Percentiles rank a stretch among this genome's conserved stretches.
Conservation (phyloP, 2,329 filamentous ascomycete genomes). For the Pleurostoma richardsiae region DNA sequence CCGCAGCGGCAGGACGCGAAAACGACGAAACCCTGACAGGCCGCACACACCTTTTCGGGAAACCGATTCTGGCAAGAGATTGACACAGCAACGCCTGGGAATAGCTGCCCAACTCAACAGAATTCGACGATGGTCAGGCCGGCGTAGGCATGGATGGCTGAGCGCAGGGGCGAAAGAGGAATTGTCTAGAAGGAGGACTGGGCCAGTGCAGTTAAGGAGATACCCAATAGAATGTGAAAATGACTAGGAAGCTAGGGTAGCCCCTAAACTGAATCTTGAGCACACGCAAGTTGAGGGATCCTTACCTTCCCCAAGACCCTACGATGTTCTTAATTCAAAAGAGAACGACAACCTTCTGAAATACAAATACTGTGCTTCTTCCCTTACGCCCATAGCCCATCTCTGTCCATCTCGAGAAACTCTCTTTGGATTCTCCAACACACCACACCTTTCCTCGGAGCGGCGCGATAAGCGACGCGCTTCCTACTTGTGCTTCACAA, state of each 20-base stretch:
- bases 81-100: neutral
- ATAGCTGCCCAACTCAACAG: neutral
- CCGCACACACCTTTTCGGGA: neutral
- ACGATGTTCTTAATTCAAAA: no score
- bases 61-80: neutral
- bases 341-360: no score
- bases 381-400: no score
- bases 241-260: neutral
- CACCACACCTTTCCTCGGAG: no score
- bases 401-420: no score
- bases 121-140: neutral
- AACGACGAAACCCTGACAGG: no score
- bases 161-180: neutral
- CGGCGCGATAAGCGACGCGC: no score
- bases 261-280: neutral
- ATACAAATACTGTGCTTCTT: no score
- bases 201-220: neutral
- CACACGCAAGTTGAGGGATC: neutral
- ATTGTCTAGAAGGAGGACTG: neutral
- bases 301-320: no score
- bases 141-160: neutral
- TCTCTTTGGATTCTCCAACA: no score
- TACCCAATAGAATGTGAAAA: neutral
- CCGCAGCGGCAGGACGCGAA: no score
- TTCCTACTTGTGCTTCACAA: no score